Percentiles rank a stretch among this genome's conserved stretches.
These are phyloP conservation scores for Pseudocercospora fuligena DNA, from an alignment of 2,329 filamentous ascomycete genomes.

Conservation along the genomic window DNA sequence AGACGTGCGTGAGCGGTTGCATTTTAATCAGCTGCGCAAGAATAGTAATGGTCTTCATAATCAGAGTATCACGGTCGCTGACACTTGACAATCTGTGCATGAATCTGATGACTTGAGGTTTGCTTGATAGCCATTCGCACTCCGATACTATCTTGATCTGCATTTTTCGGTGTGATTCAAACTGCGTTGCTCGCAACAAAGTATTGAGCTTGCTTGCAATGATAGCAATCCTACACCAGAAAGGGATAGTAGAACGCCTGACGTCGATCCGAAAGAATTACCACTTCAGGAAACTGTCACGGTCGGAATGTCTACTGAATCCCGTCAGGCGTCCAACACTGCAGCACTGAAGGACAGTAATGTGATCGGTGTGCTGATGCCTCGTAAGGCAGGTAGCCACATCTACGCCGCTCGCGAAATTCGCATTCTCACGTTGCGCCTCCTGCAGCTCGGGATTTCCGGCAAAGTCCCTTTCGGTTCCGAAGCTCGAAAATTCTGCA, in stretches of 20 bases:
- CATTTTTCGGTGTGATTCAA: not conserved
- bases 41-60: not conserved
- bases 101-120: not conserved
- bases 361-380: not conserved
- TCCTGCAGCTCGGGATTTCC: slow-evolving; percentile 9
- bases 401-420: not conserved
- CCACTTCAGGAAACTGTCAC: not conserved
- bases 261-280: not conserved
- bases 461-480: slow-evolving; percentile 1
- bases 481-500: slow-evolving; percentile 11
- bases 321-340: slow-evolving; percentile 7
- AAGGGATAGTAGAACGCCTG: not conserved
- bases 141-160: not conserved
- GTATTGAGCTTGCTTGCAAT: not conserved
- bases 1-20: not conserved
- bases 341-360: not conserved
- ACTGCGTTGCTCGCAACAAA: not conserved
- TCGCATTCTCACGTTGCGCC: slow-evolving; percentile 11
- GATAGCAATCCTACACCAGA: not conserved
- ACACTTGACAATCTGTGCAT: not conserved
- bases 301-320: not conserved
- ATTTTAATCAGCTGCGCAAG: not conserved
- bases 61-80: not conserved
- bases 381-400: slow-evolving; percentile 11
- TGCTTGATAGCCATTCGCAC: not conserved